Base-by-base conservation (phyloP, 305 asterid genomes). In the Plantago coronopus region DNA sequence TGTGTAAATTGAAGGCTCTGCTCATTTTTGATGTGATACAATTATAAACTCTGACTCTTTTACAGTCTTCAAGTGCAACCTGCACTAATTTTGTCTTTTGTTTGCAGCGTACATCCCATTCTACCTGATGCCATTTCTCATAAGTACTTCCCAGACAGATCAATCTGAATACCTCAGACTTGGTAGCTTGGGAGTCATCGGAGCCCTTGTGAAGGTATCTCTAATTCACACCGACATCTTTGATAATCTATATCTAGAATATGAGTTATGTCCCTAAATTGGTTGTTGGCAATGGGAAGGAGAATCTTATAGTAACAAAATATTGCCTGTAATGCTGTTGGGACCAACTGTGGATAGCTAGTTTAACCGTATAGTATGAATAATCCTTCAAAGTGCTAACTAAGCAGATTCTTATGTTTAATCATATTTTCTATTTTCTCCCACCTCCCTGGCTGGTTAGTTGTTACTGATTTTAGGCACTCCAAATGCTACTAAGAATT, bases 141-240 rank as follows among this genome's bases (percentile, higher is more conserved):
- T n/a, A 40, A 53, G 49, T 29, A 62, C 20, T 48, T 47, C 47
- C 50, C 54, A 63, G 16, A 55, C 61, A 42, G 67, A 14, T 60
- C 72, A 72, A 20, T 61, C 69, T 70, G 77, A 70, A 62, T 59
- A 34, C 54, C 48, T 76, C 17, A 72, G 73, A 67, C 75, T 73
- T 62, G 50, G 77, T 48, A 54, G 67, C 67, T 54, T 75, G 61
- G 75, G 74, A 37, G 68, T 74, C 61, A 60, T 80, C 17, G 69
- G 77, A 38, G 68, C 82, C 23, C 69, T 80, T 31, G 44, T 75
- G 50, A 72, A 67, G 82, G 82, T 79, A 58, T 17, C 23, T 48
- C 46, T 23, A 64, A 46, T 44, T 45, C 22, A 29, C 5, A 14
- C 17, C 11, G 27, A 49, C 42, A 16, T 43, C 48, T 42, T 34